A percentile compares a stretch with the other conserved stretches of the same genome.
Conservation (phyloP, 2,329 filamentous ascomycete genomes). For the Eurotiales sp. region DNA sequence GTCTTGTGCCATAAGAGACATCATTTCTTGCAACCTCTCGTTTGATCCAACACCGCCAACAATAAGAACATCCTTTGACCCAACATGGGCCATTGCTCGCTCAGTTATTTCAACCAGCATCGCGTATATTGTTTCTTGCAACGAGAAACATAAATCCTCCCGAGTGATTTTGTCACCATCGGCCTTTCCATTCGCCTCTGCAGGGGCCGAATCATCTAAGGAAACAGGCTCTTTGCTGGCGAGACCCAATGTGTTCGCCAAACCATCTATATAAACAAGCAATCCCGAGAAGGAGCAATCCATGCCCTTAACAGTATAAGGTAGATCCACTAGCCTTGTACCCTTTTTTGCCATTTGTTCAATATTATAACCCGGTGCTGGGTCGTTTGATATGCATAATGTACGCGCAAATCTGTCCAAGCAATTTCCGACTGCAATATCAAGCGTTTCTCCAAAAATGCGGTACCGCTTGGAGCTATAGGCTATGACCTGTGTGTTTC, state of each 20-base stretch:
- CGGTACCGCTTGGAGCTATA: slow-evolving; percentile 93
- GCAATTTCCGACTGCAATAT: slow-evolving; percentile 97
- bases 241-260: slow-evolving; percentile 57
- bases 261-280: slow-evolving; percentile 72
- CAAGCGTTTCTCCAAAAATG: slow-evolving; percentile 95
- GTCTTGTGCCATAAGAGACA: slow-evolving; percentile 90
- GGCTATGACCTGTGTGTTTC: slow-evolving; percentile 96
- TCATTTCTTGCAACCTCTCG: slow-evolving; percentile 93
- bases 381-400: slow-evolving; percentile 87
- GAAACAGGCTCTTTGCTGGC: slow-evolving; percentile 34
- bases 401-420: slow-evolving; percentile 93
- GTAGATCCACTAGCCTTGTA: slow-evolving; percentile 73
- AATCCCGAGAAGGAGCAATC: slow-evolving; percentile 96
- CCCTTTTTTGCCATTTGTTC: slow-evolving; percentile 83
- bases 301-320: slow-evolving; percentile 98
- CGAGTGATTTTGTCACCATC: slow-evolving; percentile 55
- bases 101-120: slow-evolving; percentile 99
- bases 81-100: slow-evolving; percentile 96
- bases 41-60: slow-evolving; percentile 97
- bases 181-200: slow-evolving; percentile 27
- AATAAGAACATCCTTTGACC: slow-evolving; percentile 82
- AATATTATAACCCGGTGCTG: slow-evolving; percentile 95
- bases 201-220: slow-evolving; percentile 46
- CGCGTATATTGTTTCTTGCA: slow-evolving; percentile 92
- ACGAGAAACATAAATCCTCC: slow-evolving; percentile 84